These are phyloP conservation scores for Curvularia eragrostidis DNA, from an alignment of 2,329 filamentous ascomycete genomes.

Conservation along the genomic window DNA sequence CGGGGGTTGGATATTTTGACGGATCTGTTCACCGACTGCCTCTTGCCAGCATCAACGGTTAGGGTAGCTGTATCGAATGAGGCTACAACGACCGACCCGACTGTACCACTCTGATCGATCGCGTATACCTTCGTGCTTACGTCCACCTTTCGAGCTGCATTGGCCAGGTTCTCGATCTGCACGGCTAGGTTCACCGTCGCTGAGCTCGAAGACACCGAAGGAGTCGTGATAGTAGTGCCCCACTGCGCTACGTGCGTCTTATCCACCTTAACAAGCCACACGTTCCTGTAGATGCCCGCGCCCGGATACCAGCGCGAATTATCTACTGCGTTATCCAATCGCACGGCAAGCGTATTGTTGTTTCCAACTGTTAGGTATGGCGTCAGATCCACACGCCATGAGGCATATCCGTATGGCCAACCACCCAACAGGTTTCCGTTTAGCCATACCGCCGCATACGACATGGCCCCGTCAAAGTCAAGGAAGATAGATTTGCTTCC, in stretches of 20 bases:
- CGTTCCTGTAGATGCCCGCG: constrained; percentile 60
- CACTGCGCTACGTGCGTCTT: constrained; percentile 57
- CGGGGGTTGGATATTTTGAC: constrained; percentile 48
- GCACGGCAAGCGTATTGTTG: constrained; percentile 51
- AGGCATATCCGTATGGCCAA: no score
- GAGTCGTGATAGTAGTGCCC: constrained; percentile 58
- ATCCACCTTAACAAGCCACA: constrained; percentile 60
- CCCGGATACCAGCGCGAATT: constrained; percentile 62
- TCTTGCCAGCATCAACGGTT: constrained; percentile 17
- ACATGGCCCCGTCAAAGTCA: constrained; percentile 60
- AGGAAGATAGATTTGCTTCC: constrained; percentile 51
- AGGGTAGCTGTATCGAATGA: no score
- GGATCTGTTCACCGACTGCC: constrained; percentile 46
- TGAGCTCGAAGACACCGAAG: constrained; percentile 52
- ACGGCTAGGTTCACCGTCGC: constrained; percentile 57
- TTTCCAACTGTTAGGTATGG: no score
- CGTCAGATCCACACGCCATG: no score
- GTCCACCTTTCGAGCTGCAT: no score
- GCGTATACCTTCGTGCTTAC: no score
- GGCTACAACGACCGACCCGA: no score
- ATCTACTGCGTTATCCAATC: constrained; percentile 57
- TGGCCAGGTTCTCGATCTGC: constrained; percentile 37
- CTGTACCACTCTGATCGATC: no score
- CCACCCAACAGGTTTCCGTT: constrained; percentile 47
- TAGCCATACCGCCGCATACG: constrained; percentile 58